phyloP scores from a whole-genome alignment of 1,284 basidiomycete genomes.

The Paramarasmius palmivorus region DNA sequence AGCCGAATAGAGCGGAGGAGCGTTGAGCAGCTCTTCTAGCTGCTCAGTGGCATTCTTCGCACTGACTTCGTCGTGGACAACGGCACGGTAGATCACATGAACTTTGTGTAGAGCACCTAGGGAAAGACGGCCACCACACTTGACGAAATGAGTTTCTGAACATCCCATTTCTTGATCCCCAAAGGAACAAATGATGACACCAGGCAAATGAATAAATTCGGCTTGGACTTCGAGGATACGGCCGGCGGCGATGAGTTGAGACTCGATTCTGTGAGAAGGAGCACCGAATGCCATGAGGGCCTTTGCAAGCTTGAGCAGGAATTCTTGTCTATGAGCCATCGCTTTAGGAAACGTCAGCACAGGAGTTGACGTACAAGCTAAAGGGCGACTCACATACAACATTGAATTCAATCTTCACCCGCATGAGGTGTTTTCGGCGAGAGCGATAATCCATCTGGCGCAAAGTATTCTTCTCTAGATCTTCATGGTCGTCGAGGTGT shows the following conservation, averaged over 20 bases:
- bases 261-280: constrained; percentile 85
- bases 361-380: constrained; percentile 2
- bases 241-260: constrained; percentile 78
- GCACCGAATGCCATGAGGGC: constrained; percentile 83
- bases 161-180: constrained; percentile 76
- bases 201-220: constrained; percentile 79
- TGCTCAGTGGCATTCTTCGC: constrained; percentile 64
- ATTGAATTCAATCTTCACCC: constrained; percentile 69
- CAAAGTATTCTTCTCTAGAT: constrained; percentile 56
- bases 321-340: constrained; percentile 71
- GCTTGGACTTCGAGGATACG: constrained; percentile 83
- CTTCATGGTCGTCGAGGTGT: constrained; percentile 56
- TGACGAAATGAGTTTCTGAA: constrained; percentile 83
- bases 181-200: constrained; percentile 82
- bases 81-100: constrained; percentile 73
- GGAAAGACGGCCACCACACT: constrained; percentile 70
- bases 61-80: constrained; percentile 84
- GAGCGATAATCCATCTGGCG: constrained; percentile 65
- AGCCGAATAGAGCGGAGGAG: constrained; percentile 60
- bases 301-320: constrained; percentile 80
- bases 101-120: constrained; percentile 78
- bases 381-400: constrained; percentile 55
- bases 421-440: constrained; percentile 61
- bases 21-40: constrained; percentile 40
- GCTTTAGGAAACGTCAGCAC: constrained; percentile 38